A percentile compares a stretch with the other conserved stretches of the same genome.
phyloP scores from a whole-genome alignment of 202 grass and related monocot genomes.

The Zoysia matrella region DNA sequence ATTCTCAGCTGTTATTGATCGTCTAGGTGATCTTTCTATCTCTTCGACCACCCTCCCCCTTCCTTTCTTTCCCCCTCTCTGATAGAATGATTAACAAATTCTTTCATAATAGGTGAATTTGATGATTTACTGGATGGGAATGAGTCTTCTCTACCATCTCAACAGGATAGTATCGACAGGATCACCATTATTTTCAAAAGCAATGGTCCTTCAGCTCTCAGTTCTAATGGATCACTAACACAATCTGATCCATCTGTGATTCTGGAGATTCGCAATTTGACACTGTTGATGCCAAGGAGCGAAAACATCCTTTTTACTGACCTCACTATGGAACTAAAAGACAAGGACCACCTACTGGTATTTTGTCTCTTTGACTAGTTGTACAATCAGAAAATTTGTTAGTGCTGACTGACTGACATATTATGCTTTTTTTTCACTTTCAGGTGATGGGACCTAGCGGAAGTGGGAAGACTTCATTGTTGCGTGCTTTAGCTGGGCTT shows the following conservation, averaged over 20 bases:
- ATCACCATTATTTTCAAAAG: constrained; percentile 78
- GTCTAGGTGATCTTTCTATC: constrained; percentile 65
- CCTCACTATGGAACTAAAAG: constrained; percentile 72
- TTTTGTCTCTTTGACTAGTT: constrained; percentile 33
- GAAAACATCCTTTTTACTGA: constrained; percentile 79
- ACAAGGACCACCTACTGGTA: constrained; percentile 90
- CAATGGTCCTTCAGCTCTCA: constrained; percentile 35
- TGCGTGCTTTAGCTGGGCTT: constrained; percentile 90
- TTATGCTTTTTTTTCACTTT: constrained; percentile 41
- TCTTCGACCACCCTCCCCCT: not conserved
- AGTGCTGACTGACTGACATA: constrained; percentile 16
- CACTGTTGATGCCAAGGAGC: constrained; percentile 82
- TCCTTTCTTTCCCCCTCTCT: not conserved
- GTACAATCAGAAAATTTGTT: constrained; percentile 28
- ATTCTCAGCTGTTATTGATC: constrained; percentile 96
- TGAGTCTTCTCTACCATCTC: constrained; percentile 48
- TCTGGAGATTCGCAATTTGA: constrained; percentile 83
- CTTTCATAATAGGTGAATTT: constrained; percentile 69
- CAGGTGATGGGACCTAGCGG: constrained; percentile 98
- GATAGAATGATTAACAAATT: constrained; percentile 14
- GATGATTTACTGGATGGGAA: constrained; percentile 84
- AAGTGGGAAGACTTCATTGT: constrained; percentile 94
- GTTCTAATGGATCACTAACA: constrained; percentile 67
- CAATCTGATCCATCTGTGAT: constrained; percentile 54
- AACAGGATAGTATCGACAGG: constrained; percentile 45